Evolutionary conservation across 257 asterid species (phyloP), one percentile per base, ranked within the genome.

Genomic region (Craterostigma plantagineum): DNA sequence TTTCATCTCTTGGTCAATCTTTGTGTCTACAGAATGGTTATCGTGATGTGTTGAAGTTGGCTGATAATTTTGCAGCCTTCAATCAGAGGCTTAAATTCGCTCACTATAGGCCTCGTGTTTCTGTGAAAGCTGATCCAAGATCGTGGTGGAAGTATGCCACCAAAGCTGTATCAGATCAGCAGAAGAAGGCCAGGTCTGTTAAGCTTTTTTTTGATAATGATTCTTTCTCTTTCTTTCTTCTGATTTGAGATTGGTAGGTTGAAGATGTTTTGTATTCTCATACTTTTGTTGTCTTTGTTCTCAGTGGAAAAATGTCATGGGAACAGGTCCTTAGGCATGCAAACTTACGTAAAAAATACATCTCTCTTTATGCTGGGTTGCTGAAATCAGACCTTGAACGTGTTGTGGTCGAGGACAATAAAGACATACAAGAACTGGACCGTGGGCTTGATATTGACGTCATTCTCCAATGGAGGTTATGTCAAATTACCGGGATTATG

Each of bases 401-500:
- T 14, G 58, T 56, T 16, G 64, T 68, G 43, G 65, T 74, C 64
- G 90, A 79, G 59, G 98, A 79, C 67, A 72, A 76, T 48, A 54
- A 74, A 57, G 93, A 87, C 50, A 72, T 87, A 38, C 82, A 72
- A 56, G 81, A 79, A 68, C 74, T 87, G 61, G 98, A 87, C 53
- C 75, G 67, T 42, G 91, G 73, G 52, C 98, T 87, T 50, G 93
- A 82, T 64, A 64, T 68, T 63, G 95, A 82, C 43, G 69, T 76
- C 58, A 76, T 87, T 55, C 63, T 87, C 64, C 98, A 82, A 47
- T 87, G 98, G 98, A 82, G 98, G 98, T 87, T n/a, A n/a, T n/a
- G n/a, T 7, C 13, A 11, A 6, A 42, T 42, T 5, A 42, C 11
- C 6, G 14, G 10, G 16, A 13, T 4, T 8, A 18, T 12, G 4